A percentile compares a stretch with the other conserved stretches of the same genome.
These are phyloP conservation scores for Osmozyma mogii DNA, from an alignment of 805 yeast genomes.

Conservation along the genomic window DNA sequence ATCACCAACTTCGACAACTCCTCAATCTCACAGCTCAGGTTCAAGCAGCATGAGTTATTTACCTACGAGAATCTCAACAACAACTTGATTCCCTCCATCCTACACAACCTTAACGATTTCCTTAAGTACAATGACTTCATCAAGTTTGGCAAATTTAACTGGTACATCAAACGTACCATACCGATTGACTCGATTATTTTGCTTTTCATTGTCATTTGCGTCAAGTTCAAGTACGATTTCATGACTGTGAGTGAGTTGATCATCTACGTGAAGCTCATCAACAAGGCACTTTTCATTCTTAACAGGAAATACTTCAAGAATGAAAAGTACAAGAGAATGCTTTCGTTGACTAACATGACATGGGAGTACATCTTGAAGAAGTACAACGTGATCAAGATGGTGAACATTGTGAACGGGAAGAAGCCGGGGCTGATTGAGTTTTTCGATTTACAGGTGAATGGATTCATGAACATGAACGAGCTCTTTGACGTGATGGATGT, in stretches of 20 bases:
- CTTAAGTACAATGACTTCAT: constrained; percentile 44
- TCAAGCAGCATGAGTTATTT: constrained; percentile 32
- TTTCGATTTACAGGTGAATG: constrained; percentile 34
- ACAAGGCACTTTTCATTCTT: constrained; percentile 34
- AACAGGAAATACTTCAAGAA: constrained; percentile 39
- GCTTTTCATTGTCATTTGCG: constrained; percentile 43
- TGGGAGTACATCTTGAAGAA: constrained; percentile 37
- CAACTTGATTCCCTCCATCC: constrained; percentile 47
- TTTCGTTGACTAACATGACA: constrained; percentile 32
- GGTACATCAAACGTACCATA: constrained; percentile 55
- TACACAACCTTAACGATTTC: constrained; percentile 51
- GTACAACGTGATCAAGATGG: constrained; percentile 22
- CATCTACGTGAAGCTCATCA: constrained; percentile 32
- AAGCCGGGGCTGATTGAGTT: constrained; percentile 21
- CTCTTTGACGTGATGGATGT: constrained; percentile 36
- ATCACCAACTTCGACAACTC: constrained; percentile 30
- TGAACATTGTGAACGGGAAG: constrained; percentile 18
- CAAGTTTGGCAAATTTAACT: constrained; percentile 46
- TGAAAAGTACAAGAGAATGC: constrained; percentile 38
- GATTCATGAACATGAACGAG: constrained; percentile 32
- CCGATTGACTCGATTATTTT: constrained; percentile 53
- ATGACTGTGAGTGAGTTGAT: constrained; percentile 30
- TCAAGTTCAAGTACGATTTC: constrained; percentile 38
- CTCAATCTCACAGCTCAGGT: constrained; percentile 27
- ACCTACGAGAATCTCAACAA: constrained; percentile 44